Base-by-base conservation (phyloP, 768 basidiomycete species). In the Tricholoma saponaceum region DNA sequence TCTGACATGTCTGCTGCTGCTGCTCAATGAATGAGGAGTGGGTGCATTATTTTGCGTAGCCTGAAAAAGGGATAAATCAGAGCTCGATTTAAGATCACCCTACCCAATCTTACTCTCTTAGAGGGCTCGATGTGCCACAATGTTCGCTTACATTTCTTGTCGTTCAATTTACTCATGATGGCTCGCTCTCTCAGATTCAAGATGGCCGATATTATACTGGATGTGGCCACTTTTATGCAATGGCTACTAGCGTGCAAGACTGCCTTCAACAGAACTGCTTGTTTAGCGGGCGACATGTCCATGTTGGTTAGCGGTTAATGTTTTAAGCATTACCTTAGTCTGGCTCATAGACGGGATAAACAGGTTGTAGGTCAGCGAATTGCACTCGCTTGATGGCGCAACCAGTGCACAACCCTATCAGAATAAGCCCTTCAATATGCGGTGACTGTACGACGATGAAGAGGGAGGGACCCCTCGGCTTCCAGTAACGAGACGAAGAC, bases 171-270 rank as follows among this genome's bases (percentile, higher is more conserved):
- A 12, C 12, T 35, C 13, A 35, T 54, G 20, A 28, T 14, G 53
- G 46, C 46, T 14, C 25, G 23, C 47, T 44, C 55, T 47, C 58
- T 33, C 62, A 91, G 89, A 79, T 91, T 61, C 84, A 89, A 58
- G 89, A 91, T 67, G 89, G 89, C 55, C 83, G 87, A 62, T 88
- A 77, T 70, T 82, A 89, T 72, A 82, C 83, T 14, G 69, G 71
- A 54, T 91, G 89, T 70, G 80, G 82, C 8, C 88, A 90, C 69
- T 90, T 91, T 69, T 73, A 83, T 58, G 80, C 83, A 54, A 86
- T 91, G 83, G 81, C 85, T 44, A 88, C 88, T 18, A 80, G 77
- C 55, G 70, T 79, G 50, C 82, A 87, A 64, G 89, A 91, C 66
- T 91, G 89, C 62, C 68, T 83, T 47, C 74, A 75, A 59, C 66